Base-by-base conservation (phyloP, 306 rosid species). In the Cucumis cinereus region DNA sequence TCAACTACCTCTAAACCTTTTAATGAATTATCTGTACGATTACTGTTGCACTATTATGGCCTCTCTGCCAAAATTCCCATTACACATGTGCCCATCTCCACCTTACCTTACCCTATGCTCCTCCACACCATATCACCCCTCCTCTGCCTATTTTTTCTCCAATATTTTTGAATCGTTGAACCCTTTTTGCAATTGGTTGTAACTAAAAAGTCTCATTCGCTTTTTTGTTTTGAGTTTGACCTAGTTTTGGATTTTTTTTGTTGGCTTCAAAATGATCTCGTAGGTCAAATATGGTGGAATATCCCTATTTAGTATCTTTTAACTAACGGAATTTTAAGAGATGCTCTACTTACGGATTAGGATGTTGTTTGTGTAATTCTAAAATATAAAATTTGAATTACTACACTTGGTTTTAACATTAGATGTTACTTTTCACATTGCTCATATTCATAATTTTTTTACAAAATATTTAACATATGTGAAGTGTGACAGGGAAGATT, bases 31-130 rank as follows among this genome's bases (percentile, higher is more conserved):
- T 67, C 10, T 20, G 75, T 70, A 70, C 75, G 23, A 24, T 43
- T 47, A 70, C 74, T 68, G 74, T 68, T 68, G 22, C 3, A 69
- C 1, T 12, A 45, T 69, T 69, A 69, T 69, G 74, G 56, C 36
- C 56, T 45, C 74, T 45, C 74, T 69, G 74, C 74, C 74, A 41
- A 70, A 43, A 22, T 70, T 70, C 10, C 41, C 75, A 69, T 12
- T 23, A 43, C 40, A 45, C 75, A 69, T 15, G 75, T 69, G 75
- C 1, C 12, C 28, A 0, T 28, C 9, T 6, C 57, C 57, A 69
- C 40, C 3, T 3, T 45, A 45, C 1, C 35, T 30, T 30, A 13
- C 12, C 0, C 1, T 69, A 1, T 45, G 13, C 74, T 14, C 55
- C 35, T 16, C 58, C 58, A 1, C 75, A 70, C 23, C 5, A 1